These are phyloP conservation scores for Solanum pinnatisectum DNA, from an alignment of 257 asterid species.

Conservation along the genomic window DNA sequence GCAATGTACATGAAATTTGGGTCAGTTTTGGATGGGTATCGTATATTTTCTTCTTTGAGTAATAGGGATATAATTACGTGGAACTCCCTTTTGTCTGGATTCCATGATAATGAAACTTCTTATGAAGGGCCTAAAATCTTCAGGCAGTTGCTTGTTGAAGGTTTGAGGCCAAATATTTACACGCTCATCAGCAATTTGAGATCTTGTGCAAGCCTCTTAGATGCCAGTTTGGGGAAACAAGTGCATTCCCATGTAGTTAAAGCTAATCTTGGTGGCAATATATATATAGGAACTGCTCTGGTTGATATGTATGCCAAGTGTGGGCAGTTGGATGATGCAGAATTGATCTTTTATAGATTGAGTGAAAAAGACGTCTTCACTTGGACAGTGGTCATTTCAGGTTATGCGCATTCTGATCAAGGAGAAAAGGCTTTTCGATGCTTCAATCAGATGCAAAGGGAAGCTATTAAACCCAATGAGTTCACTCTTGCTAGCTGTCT, in stretches of 20 bases:
- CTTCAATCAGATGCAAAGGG: constrained; percentile 64
- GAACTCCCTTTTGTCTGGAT: constrained; percentile 73
- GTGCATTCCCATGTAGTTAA: constrained; percentile 58
- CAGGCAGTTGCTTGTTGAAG: constrained; percentile 51
- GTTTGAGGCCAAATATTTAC: constrained; percentile 57
- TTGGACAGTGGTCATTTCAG: constrained; percentile 58
- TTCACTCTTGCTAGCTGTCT: constrained; percentile 66
- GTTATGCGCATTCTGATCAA: constrained; percentile 54
- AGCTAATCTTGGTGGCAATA: constrained; percentile 21
- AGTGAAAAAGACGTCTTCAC: constrained; percentile 43
- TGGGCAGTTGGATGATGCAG: constrained; percentile 43
- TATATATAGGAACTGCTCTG: constrained; percentile 53
- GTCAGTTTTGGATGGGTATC: constrained; percentile 38
- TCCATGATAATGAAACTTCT: constrained; percentile 39
- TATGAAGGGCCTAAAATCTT: constrained; percentile 45
- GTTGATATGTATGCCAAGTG: constrained; percentile 74
- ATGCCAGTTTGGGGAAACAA: constrained; percentile 55
- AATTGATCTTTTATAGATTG: constrained; percentile 43
- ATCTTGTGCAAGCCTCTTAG: constrained; percentile 46
- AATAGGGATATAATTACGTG: constrained; percentile 56
- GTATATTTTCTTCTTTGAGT: constrained; percentile 40
- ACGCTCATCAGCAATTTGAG: constrained; percentile 60
- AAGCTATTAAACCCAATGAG: constrained; percentile 52
- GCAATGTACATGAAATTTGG: constrained; percentile 73
- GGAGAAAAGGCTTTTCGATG: constrained; percentile 53